These are phyloP conservation scores for Jamesozyma lodderae DNA, from an alignment of 805 yeast species.

Conservation along the genomic window DNA sequence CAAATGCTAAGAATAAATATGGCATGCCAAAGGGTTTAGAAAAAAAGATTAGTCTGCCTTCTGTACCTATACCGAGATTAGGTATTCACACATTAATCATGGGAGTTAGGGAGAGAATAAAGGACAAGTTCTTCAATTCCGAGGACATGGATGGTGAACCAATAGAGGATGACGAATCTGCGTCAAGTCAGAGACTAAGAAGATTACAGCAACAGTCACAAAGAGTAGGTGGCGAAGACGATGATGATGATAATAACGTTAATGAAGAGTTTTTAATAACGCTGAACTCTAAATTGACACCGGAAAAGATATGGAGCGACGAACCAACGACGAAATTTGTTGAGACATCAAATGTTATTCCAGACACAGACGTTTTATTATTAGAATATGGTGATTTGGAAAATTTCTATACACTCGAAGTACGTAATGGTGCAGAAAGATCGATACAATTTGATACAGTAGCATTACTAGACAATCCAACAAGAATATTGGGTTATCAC, in stretches of 20 bases:
- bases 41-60: constrained; percentile 34
- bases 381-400: constrained; percentile 28
- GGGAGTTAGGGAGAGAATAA: constrained; percentile 40
- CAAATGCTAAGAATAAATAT: background rate
- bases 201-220: background rate
- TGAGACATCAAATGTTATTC: constrained; percentile 20
- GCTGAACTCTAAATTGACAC: constrained; percentile 20
- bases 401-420: constrained; percentile 24
- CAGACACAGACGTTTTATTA: constrained; percentile 26
- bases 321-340: constrained; percentile 25
- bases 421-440: constrained; percentile 30
- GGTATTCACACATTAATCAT: constrained; percentile 60
- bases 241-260: constrained; percentile 9
- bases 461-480: constrained; percentile 32
- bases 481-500: constrained; percentile 32
- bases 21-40: constrained; percentile 8
- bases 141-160: background rate
- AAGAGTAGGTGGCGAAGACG: background rate
- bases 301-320: constrained; percentile 24
- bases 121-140: constrained; percentile 16
- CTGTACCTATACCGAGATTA: constrained; percentile 47
- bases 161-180: background rate
- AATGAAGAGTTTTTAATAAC: constrained; percentile 25
- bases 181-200: background rate
- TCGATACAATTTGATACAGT: constrained; percentile 29